phyloP scores from a whole-genome alignment of 2,329 filamentous ascomycete genomes.

The Lasiodiplodia theobromae region DNA sequence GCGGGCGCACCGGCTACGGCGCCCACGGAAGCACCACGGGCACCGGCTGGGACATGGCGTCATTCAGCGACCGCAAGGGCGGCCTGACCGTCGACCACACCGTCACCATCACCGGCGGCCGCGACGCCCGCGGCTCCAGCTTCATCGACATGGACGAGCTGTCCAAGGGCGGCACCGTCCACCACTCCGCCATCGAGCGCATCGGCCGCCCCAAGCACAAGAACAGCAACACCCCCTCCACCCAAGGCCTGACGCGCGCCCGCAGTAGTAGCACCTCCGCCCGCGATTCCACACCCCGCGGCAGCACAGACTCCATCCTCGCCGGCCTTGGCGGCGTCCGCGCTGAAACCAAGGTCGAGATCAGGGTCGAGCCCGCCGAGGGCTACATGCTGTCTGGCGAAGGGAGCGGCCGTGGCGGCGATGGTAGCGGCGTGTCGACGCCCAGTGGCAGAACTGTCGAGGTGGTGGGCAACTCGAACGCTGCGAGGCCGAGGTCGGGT shows the following conservation, averaged over 20 bases:
- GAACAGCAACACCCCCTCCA: background rate
- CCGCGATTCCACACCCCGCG: constrained; percentile 39
- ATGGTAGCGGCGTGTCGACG: constrained; percentile 6
- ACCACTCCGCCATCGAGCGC: constrained; percentile 1
- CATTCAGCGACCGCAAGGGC: constrained; percentile 28
- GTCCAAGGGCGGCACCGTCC: constrained; percentile 17
- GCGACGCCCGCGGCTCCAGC: constrained; percentile 21
- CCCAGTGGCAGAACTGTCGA: background rate
- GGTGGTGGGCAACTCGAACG: background rate
- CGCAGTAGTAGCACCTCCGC: constrained; percentile 27
- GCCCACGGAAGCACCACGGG: background rate
- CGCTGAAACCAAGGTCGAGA: constrained; percentile 44
- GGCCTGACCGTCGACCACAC: constrained; percentile 16
- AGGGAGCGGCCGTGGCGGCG: background rate
- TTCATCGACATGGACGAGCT: constrained; percentile 20
- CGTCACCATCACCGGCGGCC: constrained; percentile 31
- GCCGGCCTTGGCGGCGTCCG: constrained; percentile 36
- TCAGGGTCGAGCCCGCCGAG: constrained; percentile 31
- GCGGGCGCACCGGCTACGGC: constrained; percentile 13
- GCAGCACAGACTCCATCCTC: constrained; percentile 43
- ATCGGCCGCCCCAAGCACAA: constrained; percentile 4
- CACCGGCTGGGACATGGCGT: constrained; percentile 30
- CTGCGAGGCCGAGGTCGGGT: background rate
- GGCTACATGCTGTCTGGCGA: background rate
- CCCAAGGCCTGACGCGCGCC: background rate